These are phyloP conservation scores for Aureobasidium sp. DNA, from an alignment of 2,329 filamentous ascomycete species.

Conservation along the genomic window DNA sequence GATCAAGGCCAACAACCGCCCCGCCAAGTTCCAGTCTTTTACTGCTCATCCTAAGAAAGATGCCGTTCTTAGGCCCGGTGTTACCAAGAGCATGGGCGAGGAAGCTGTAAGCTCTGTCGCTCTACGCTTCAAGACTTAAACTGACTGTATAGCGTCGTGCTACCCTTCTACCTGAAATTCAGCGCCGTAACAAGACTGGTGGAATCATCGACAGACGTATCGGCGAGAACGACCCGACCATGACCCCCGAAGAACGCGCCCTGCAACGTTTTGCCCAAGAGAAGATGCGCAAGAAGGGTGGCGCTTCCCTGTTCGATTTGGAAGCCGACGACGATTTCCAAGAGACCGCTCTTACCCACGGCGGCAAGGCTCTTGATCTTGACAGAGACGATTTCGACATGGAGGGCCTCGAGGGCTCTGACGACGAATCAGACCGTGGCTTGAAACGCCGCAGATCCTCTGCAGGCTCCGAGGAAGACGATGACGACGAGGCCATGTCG, in stretches of 20 bases:
- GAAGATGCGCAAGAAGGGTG: slow-evolving; percentile 70
- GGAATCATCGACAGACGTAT: slow-evolving; percentile 90
- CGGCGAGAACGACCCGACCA: slow-evolving; percentile 87
- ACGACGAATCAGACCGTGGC: slow-evolving; percentile 30
- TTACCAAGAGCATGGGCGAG: slow-evolving; percentile 79
- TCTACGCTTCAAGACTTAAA: neutral
- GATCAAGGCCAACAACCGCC: slow-evolving; percentile 65
- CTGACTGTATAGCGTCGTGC: slow-evolving; percentile 52
- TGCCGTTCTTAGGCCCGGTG: slow-evolving; percentile 62
- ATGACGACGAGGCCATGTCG: slow-evolving; percentile 37
- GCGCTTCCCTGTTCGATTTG: slow-evolving; percentile 76
- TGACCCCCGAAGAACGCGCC: slow-evolving; percentile 90
- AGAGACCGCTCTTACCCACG: slow-evolving; percentile 64
- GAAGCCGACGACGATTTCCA: slow-evolving; percentile 65
- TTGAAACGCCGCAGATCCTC: slow-evolving; percentile 33
- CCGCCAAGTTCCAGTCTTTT: slow-evolving; percentile 78
- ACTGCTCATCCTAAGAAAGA: slow-evolving; percentile 46
- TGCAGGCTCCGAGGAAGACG: slow-evolving; percentile 45
- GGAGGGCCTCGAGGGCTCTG: slow-evolving; percentile 28
- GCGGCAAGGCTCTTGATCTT: slow-evolving; percentile 59
- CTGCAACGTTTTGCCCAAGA: slow-evolving; percentile 84
- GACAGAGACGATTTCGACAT: slow-evolving; percentile 47
- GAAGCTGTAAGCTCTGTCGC: slow-evolving; percentile 52
- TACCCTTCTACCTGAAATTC: slow-evolving; percentile 83
- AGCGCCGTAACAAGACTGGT: slow-evolving; percentile 80